Percentiles rank a stretch among this genome's conserved stretches.
These are phyloP conservation scores for Lasiosphaeria hispida DNA, from an alignment of 495 filamentous ascomycete species.

Conservation along the genomic window DNA sequence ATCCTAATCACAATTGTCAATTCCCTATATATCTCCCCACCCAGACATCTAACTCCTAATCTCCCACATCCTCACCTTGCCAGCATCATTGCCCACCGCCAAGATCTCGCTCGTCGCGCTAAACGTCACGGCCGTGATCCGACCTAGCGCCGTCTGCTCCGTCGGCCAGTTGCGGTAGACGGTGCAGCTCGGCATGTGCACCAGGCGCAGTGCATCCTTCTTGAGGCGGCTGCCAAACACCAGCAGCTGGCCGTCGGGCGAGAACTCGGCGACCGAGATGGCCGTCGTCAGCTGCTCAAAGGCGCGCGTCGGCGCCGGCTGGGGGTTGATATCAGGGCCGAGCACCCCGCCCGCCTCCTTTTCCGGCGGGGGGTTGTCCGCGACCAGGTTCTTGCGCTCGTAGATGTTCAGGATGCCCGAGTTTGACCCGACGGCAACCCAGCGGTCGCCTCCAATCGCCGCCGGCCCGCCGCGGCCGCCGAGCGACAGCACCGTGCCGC, in stretches of 20 bases:
- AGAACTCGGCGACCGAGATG: conserved; percentile 72
- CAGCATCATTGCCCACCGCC: conserved; percentile 82
- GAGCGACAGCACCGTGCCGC: conserved; percentile 74
- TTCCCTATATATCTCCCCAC: background rate
- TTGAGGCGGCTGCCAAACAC: conserved; percentile 81
- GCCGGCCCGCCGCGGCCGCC: conserved; percentile 61
- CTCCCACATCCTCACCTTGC: conserved; percentile 85
- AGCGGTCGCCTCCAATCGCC: conserved; percentile 75
- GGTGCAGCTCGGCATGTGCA: conserved; percentile 87
- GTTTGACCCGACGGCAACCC: conserved; percentile 81
- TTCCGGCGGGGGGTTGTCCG: conserved; percentile 30
- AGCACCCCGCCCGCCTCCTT: conserved; percentile 30
- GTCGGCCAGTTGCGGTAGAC: conserved; percentile 98
- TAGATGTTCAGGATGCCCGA: conserved; percentile 92
- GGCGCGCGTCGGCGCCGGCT: conserved; percentile 65
- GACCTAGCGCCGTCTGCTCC: conserved; percentile 78
- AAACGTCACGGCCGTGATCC: conserved; percentile 78
- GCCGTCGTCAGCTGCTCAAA: conserved; percentile 87
- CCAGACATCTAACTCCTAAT: conserved; percentile 47
- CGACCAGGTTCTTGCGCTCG: conserved; percentile 67
- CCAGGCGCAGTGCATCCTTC: conserved; percentile 81
- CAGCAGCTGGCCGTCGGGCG: conserved; percentile 83
- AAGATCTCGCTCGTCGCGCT: conserved; percentile 66
- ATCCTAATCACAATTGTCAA: background rate
- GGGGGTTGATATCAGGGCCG: conserved; percentile 53